Evolutionary conservation across 2,329 filamentous ascomycete species (phyloP).

Genomic region (Lecanoromycetidae sp.): DNA sequence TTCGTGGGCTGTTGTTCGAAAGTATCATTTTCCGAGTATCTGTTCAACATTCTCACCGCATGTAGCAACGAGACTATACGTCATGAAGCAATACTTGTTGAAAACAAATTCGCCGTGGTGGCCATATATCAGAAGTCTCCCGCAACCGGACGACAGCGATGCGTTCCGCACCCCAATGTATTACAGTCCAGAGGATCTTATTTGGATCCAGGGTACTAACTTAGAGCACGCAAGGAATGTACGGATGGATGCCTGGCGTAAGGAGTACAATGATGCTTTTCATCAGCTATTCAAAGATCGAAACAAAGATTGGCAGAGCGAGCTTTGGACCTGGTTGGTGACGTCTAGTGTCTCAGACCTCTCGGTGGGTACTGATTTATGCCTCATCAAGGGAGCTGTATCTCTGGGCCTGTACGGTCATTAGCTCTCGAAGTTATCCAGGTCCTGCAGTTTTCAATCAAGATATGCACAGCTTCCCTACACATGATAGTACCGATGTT

Average conservation of each 20-base stretch:
- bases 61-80: constrained; percentile 40
- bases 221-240: constrained; percentile 22
- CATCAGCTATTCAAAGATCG: constrained; percentile 24
- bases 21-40: constrained; percentile 1
- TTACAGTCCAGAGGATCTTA: constrained; percentile 50
- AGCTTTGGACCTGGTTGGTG: constrained; percentile 14
- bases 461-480: not conserved
- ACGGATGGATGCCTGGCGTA: constrained; percentile 26
- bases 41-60: constrained; percentile 1
- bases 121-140: constrained; percentile 54
- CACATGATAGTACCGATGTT: constrained; percentile 20
- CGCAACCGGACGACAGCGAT: constrained; percentile 43
- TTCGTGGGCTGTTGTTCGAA: constrained; percentile 10
- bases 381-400: constrained; percentile 41
- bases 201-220: constrained; percentile 30
- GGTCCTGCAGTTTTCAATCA: constrained; percentile 23
- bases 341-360: not conserved
- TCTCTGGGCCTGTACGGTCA: constrained; percentile 53
- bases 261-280: constrained; percentile 28
- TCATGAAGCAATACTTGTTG: constrained; percentile 54
- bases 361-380: constrained; percentile 13
- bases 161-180: constrained; percentile 49
- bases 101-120: constrained; percentile 51
- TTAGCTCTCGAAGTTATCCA: constrained; percentile 53
- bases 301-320: constrained; percentile 20